Base-by-base conservation (phyloP, 1,284 basidiomycete species). In the Cryptococcus neoformans region DNA sequence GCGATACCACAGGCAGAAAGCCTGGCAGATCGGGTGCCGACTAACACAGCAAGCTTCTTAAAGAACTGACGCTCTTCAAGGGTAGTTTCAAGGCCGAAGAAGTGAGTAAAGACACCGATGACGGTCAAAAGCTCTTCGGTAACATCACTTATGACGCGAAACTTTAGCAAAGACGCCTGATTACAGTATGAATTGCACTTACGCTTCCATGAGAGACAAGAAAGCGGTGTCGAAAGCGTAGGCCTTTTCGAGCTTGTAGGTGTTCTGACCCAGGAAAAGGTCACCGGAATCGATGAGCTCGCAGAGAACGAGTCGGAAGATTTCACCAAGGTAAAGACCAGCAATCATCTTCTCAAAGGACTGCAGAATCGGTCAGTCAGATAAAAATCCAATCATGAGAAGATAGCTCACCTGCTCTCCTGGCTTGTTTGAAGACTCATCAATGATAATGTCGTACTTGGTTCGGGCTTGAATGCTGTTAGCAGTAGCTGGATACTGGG, bases 91-190 rank as follows among this genome's bases (percentile, higher is more conserved):
- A 96, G 80, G 38, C 89, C 89, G 72, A 92, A 94, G 82, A 96
- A 96, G 80, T 96, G 90, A 16, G 88, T 86, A 80, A 99, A 98
- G 66, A 99, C 91, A 53, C 95, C 94, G 66, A 95, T 92, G 69
- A 93, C 85, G 82, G 94, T 97, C 51, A 98, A 83, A 44, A 97
- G 84, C 75, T 99, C 95, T 72, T 98, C 95, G n/a, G 95, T 99
- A 2, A 90, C 87, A 77, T 99, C 95, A 68, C 89, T 92, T 70
- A 3, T 53, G 44, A 37, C 51, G 49, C 10, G 37, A n/a, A 34
- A 28, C 1, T 44, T 44, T 11, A 47, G 36, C 37, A 39, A 34
- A 9, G 17, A 40, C 7, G 39, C 28, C 12, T 41, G 10, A 10
- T 28, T 28, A 4, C 28, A 28, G 28, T 28, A 9, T 6, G 10